Evolutionary conservation across 2,329 filamentous ascomycete genomes (phyloP).

Genomic region (Bipolaris victoriae): DNA sequence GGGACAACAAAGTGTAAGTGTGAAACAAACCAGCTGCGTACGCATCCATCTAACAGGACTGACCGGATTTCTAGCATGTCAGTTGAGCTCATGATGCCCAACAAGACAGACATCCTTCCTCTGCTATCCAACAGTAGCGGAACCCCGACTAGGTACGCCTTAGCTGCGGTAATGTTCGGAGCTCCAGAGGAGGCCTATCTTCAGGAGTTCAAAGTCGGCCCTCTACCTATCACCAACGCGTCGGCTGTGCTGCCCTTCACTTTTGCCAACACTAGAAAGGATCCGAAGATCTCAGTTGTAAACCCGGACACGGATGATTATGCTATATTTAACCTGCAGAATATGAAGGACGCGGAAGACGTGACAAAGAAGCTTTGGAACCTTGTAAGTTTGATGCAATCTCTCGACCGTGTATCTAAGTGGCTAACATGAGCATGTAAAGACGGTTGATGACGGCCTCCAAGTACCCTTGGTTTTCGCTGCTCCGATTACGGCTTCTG

Average conservation of each 20-base stretch:
- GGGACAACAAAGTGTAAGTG: slow-evolving; percentile 1
- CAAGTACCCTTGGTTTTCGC: not conserved
- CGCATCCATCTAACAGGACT: not conserved
- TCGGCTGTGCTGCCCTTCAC: not conserved
- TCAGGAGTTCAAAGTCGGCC: slow-evolving; percentile 1
- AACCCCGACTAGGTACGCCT: not conserved
- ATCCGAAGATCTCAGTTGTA: not conserved
- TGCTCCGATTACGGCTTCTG: not conserved
- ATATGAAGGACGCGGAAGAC: slow-evolving; percentile 1
- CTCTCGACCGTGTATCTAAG: not conserved
- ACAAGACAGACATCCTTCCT: not conserved
- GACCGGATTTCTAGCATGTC: not conserved
- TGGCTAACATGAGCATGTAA: not conserved
- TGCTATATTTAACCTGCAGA: not conserved
- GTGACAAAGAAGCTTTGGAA: slow-evolving; percentile 2
- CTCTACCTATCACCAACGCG: not conserved
- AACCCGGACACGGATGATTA: not conserved
- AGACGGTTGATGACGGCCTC: slow-evolving; percentile 1
- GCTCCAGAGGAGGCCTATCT: slow-evolving; percentile 2
- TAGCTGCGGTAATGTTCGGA: slow-evolving; percentile 3
- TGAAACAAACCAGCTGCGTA: not conserved
- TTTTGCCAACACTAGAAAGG: slow-evolving; percentile 1
- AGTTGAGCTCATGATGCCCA: slow-evolving; percentile 1
- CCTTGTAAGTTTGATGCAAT: not conserved
- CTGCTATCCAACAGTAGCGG: not conserved